Evolutionary conservation across 78 protist species (phyloP).

Genomic region (Dictyostelium brefeldianum): DNA sequence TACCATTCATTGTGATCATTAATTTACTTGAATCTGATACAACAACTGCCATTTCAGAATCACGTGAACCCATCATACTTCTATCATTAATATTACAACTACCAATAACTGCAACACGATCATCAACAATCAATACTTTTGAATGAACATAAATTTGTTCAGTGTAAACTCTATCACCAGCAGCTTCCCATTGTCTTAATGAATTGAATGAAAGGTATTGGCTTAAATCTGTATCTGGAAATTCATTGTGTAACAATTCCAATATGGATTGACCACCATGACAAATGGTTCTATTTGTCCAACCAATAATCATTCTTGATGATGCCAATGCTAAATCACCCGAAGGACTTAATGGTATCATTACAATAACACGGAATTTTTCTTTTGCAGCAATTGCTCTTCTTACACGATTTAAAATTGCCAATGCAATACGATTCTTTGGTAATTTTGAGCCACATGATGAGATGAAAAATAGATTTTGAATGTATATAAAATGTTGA

Average conservation of each 20-base stretch:
- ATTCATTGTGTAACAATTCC: slow-evolving; percentile 15
- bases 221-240: slow-evolving; percentile 2
- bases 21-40: slow-evolving; percentile 15
- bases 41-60: slow-evolving; percentile 56
- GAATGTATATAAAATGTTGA: slow-evolving; percentile 85
- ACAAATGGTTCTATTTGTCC: slow-evolving; percentile 58
- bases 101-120: slow-evolving; percentile 75
- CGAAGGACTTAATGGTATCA: slow-evolving; percentile 60
- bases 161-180: slow-evolving; percentile 20
- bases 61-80: slow-evolving; percentile 75
- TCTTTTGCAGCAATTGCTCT: slow-evolving; percentile 29
- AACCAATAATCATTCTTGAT: slow-evolving; percentile 56
- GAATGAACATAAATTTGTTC: slow-evolving; percentile 89
- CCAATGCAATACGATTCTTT: slow-evolving; percentile 63
- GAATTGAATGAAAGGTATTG: slow-evolving; percentile 33
- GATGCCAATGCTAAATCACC: slow-evolving; percentile 28
- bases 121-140: slow-evolving; percentile 88
- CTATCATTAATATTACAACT: slow-evolving; percentile 93
- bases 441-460: slow-evolving; percentile 59
- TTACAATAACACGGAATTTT: slow-evolving; percentile 53
- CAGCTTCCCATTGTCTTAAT: slow-evolving; percentile 13
- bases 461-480: slow-evolving; percentile 85
- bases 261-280: slow-evolving; percentile 62
- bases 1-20: slow-evolving; percentile 51
- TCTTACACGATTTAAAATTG: slow-evolving; percentile 42